Base-by-base conservation (phyloP, 2,329 filamentous ascomycete genomes). In the Venturia effusa region DNA sequence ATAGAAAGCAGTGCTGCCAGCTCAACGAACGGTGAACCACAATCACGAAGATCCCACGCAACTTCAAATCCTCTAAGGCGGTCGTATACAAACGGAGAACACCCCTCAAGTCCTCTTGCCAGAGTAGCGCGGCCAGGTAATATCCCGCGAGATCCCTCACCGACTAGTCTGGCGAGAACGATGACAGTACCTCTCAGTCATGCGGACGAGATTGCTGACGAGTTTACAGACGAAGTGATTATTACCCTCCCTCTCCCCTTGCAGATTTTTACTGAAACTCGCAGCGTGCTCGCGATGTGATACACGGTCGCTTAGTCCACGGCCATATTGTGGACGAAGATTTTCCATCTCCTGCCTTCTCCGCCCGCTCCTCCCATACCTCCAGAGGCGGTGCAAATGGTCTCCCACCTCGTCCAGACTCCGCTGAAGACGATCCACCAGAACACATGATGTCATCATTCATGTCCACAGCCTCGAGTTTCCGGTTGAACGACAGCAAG, bases 301-400 rank as follows among this genome's bases (percentile, higher is more conserved):
- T 92, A 51, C 93, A 92, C 65, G 93, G 91, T 11, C 88, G 94
- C 62, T 81, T 99, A 54, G 85, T 97, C 10, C 92, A 97, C 69
- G 94, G 94, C 17, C 94, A 97, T 73, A 88, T 99, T 68, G 94
- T 99, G 13, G 90, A 96, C 67, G 94, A 97, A 72, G 89, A 96
- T 72, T 93, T 92, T 71, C 88, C 89, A 1, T 96, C 92, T 1
- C 88, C 91, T 19, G 81, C 83, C 59, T 80, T 84, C 66, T 93
- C 81, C 6, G 78, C 79, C 34, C 78, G 85, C n/a, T 85, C 86
- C 10, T 70, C n/a, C 27, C 22, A 48, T 65, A 73, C 70, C 51
- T 74, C 74, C 34, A 72, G 68, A 61, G 74, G 73, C n/a, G 81
- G 81, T 15, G 78, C 80, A 51, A 80, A 81, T n/a, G 66, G 62